Evolutionary conservation across 441 rosid species (phyloP), one percentile per base, ranked within the genome.

Genomic region (Macaranga tanarius): DNA sequence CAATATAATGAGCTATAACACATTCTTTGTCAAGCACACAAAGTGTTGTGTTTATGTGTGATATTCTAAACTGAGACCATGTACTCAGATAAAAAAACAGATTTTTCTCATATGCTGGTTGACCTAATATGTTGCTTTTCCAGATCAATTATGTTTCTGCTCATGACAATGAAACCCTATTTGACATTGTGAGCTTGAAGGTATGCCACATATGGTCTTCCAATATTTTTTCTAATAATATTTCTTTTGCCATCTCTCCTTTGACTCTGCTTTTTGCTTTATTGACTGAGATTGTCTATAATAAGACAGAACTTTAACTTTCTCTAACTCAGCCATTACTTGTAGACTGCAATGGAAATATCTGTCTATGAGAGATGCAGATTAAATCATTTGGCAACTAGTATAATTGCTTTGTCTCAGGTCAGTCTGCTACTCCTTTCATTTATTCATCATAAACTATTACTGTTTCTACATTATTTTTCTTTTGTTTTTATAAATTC

Each of bases 161-260:
- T 77, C 99, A 95, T 86, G 98, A 95, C 87, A 95, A 95, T 75
- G 99, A 95, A 87, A 95, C 98, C 77, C 85, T 95, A 31, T 91
- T 95, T 74, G 99, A 93, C 84, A 79, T 90, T 64, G 83, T 91
- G 74, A 91, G 91, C 81, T 69, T 95, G 88, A 93, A 95, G 93
- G 99, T 95, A 86, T 67, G 75, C 40, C 55, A 40, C 56, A 70
- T 19, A 63, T 63, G 25, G 25, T 65, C 70, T 62, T 54, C 16
- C 15, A 15, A 28, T 47, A 31, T 66, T 64, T 60, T 25, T 73
- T 63, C 59, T 25, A 50, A 47, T 51, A 34, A 44, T 69, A 31
- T 44, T 73, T 38, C 45, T 63, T 71, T 70, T 65, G 51, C 50
- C 28, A 54, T 28, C 63, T 63, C 69, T 75, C 64, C 74, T 75